phyloP scores from a whole-genome alignment of 768 basidiomycete genomes.

The Kwoniella europaea region DNA sequence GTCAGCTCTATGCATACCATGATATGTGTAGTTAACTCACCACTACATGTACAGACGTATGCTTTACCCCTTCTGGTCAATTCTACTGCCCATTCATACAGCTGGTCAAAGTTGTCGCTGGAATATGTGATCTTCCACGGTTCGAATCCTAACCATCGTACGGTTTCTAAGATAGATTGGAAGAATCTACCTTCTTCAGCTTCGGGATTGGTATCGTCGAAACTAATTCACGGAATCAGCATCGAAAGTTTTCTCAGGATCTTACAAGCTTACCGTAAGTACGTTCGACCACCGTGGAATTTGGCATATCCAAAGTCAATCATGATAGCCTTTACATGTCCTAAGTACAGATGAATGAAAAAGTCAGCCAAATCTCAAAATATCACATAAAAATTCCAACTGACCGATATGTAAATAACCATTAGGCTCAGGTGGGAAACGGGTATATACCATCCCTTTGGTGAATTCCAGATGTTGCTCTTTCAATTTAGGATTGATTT shows the following conservation, averaged over 20 bases:
- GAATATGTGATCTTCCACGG: slow-evolving; percentile 99
- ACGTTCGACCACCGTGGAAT: slow-evolving; percentile 86
- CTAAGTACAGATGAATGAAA: slow-evolving; percentile 48
- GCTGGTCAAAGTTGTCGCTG: slow-evolving; percentile 88
- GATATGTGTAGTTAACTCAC: slow-evolving; percentile 63
- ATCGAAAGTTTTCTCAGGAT: neutral
- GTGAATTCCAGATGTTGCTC: slow-evolving; percentile 81
- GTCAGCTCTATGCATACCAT: neutral
- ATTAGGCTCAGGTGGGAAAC: slow-evolving; percentile 98
- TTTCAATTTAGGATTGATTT: slow-evolving; percentile 75
- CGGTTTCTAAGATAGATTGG: slow-evolving; percentile 91
- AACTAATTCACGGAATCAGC: slow-evolving; percentile 57
- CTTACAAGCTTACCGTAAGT: slow-evolving; percentile 66
- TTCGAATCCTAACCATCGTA: slow-evolving; percentile 96
- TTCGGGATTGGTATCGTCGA: slow-evolving; percentile 98
- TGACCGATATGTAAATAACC: slow-evolving; percentile 73
- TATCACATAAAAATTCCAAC: slow-evolving; percentile 1
- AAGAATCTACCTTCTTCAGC: slow-evolving; percentile 96
- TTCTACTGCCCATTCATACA: slow-evolving; percentile 85
- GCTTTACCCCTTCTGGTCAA: slow-evolving; percentile 88
- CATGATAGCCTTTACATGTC: slow-evolving; percentile 98
- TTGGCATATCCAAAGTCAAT: slow-evolving; percentile 99
- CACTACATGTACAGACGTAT: slow-evolving; percentile 94
- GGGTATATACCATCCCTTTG: slow-evolving; percentile 82
- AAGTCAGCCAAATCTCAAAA: neutral